Evolutionary conservation across 352 stramenopile genomes (phyloP).

Genomic region (Hyaloperonospora brassicae): DNA sequence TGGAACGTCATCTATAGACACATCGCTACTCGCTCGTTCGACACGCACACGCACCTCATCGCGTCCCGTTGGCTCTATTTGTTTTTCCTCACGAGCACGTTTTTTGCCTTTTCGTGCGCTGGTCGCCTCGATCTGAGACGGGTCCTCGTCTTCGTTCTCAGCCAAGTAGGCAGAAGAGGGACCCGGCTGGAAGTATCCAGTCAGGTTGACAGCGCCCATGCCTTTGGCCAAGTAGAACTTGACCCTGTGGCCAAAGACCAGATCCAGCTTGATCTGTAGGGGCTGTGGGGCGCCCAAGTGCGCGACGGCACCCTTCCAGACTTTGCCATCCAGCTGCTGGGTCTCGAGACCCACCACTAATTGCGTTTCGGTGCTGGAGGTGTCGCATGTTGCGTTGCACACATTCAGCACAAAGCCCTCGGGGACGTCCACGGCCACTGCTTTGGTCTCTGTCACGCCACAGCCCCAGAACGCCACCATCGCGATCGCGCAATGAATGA

Average conservation of each 20-base stretch:
- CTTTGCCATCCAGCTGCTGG: conserved; percentile 47
- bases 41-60: conserved; percentile 45
- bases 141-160: conserved; percentile 17
- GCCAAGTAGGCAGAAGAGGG: conserved; percentile 30
- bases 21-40: no score
- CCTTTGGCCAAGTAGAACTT: conserved; percentile 74
- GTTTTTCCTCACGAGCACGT: conserved; percentile 41
- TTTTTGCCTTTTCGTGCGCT: conserved; percentile 56
- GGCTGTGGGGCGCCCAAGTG: conserved; percentile 45
- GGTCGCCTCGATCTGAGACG: conserved; percentile 3
- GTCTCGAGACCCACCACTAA: conserved; percentile 55
- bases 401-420: conserved; percentile 60
- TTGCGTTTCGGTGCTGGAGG: conserved; percentile 17
- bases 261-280: conserved; percentile 68
- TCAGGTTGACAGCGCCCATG: conserved; percentile 55
- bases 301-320: conserved; percentile 59
- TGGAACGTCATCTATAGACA: conserved; percentile 23
- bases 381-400: conserved; percentile 37
- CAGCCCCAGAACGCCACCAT: conserved; percentile 54
- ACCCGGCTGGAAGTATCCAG: conserved; percentile 76
- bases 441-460: conserved; percentile 51
- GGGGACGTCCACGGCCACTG: conserved; percentile 39
- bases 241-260: conserved; percentile 67
- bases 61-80: conserved; percentile 29
- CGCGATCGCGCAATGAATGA: conserved; percentile 12